Conservation (phyloP, 1,139 yeast species). For the Saccharomycopsis phalli region DNA sequence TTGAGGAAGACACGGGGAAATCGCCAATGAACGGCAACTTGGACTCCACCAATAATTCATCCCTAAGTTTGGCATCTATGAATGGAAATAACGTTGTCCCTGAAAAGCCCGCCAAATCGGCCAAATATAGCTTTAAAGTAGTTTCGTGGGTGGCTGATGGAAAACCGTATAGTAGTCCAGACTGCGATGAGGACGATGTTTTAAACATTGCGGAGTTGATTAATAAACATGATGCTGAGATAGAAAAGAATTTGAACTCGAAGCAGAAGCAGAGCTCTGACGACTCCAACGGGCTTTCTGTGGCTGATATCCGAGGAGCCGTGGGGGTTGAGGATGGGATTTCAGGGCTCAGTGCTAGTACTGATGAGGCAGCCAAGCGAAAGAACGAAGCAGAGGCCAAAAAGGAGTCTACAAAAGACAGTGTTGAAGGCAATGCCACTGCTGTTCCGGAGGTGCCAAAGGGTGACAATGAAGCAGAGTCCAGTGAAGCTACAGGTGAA, state of each 20-base stretch:
- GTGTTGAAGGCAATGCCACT: not conserved
- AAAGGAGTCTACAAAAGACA: not conserved
- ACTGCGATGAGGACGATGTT: conserved; percentile 32
- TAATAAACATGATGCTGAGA: conserved; percentile 18
- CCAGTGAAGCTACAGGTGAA: not conserved
- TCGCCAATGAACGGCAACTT: not conserved
- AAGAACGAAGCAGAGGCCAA: conserved; percentile 20
- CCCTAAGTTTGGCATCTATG: conserved; percentile 8
- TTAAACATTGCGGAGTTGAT: conserved; percentile 27
- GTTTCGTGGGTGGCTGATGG: conserved; percentile 13
- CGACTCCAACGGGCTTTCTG: conserved; percentile 32
- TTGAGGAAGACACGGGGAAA: conserved; percentile 9
- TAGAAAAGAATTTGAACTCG: not conserved
- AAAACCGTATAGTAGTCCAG: conserved; percentile 20
- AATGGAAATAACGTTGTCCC: not conserved
- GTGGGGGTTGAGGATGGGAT: conserved; percentile 47
- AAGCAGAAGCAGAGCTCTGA: not conserved
- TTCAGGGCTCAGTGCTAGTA: conserved; percentile 33
- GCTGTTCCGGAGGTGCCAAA: not conserved
- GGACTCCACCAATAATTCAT: conserved; percentile 11
- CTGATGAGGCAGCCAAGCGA: conserved; percentile 24
- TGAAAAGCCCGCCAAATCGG: conserved; percentile 1
- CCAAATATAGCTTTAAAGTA: conserved; percentile 15
- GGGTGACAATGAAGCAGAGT: conserved; percentile 2
- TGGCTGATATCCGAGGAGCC: conserved; percentile 56